Base-by-base conservation (phyloP, 305 asterid species). In the Solanum hybrid region DNA sequence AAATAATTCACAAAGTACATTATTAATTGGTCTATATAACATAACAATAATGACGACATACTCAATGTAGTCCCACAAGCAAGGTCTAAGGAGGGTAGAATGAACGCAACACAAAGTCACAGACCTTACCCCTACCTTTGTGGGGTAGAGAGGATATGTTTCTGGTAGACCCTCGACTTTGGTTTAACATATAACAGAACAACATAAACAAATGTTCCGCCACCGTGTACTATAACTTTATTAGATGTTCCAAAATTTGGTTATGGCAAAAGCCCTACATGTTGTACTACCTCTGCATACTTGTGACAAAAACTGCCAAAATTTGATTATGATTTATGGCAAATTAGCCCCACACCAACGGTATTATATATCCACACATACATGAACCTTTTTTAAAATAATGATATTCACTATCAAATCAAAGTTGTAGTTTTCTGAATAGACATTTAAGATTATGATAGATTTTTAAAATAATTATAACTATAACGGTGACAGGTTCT, bases 341-440 rank as follows among this genome's bases (percentile, higher is more conserved):
- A 79, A 79, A 79, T 78, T 78, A 79, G 86, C 64, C 86, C 86
- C 86, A 79, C 86, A 24, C 64, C 86, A 79, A 78, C 85, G 7
- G 86, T 79, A n/a, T 37, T n/a, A n/a, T 11, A n/a, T 36, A n/a
- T 79, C 12, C 32, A 22, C 20, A 36, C 32, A 36, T 80, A 22
- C 69, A 80, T 40, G 35, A 80, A 26, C 9, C n/a, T n/a, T n/a
- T n/a, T n/a, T n/a, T n/a, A n/a, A n/a, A 80, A 12, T 38, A n/a
- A 38, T n/a, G 51, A 79, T 56, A 38, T 24, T n/a, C 34, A 42
- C 71, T 80, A n/a, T 38, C 34, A 79, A 79, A 79, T 24, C 35
- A 37, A 26, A n/a, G 64, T 13, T 79, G 86, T 38, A 79, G 10
- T 38, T 79, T 38, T 79, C 86, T 37, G 20, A 22, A 35, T 37